Conservation (phyloP, 495 filamentous ascomycete genomes). For the Letharia lupina region DNA sequence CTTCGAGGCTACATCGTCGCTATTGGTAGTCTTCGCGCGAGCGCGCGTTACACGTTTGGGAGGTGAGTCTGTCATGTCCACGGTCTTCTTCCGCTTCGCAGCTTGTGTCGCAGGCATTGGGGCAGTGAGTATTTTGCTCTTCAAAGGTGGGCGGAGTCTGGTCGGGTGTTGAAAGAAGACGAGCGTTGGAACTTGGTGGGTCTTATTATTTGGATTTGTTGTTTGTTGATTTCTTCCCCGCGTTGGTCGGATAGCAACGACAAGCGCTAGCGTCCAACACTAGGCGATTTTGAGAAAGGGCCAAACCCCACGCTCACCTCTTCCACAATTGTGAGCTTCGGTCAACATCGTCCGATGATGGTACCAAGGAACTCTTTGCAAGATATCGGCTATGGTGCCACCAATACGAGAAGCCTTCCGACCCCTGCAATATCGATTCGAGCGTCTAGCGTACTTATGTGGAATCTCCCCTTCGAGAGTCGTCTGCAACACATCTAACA, state of each 20-base stretch:
- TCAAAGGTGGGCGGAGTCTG: neutral
- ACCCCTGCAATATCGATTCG: no score
- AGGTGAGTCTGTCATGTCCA: constrained; percentile 39
- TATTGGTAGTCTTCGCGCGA: constrained; percentile 32
- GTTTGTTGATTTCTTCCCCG: constrained; percentile 5
- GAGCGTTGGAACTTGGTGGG: neutral
- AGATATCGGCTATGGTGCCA: no score
- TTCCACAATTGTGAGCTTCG: no score
- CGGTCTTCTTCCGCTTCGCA: constrained; percentile 25
- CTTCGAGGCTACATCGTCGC: constrained; percentile 9
- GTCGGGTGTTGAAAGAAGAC: neutral
- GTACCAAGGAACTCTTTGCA: no score
- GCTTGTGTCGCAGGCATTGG: constrained; percentile 4
- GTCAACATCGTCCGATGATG: no score
- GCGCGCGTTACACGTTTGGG: constrained; percentile 55
- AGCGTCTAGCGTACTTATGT: no score
- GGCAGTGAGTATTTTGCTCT: neutral
- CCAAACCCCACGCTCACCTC: no score
- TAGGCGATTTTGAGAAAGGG: neutral
- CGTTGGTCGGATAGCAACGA: constrained; percentile 12
- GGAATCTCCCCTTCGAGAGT: no score
- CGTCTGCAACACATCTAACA: no score
- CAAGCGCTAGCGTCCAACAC: neutral
- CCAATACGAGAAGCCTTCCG: no score
- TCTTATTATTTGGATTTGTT: neutral